Evolutionary conservation across 2,329 filamentous ascomycete species (phyloP), one percentile per base, ranked within the genome.

Genomic region (Stemphylium beticola): DNA sequence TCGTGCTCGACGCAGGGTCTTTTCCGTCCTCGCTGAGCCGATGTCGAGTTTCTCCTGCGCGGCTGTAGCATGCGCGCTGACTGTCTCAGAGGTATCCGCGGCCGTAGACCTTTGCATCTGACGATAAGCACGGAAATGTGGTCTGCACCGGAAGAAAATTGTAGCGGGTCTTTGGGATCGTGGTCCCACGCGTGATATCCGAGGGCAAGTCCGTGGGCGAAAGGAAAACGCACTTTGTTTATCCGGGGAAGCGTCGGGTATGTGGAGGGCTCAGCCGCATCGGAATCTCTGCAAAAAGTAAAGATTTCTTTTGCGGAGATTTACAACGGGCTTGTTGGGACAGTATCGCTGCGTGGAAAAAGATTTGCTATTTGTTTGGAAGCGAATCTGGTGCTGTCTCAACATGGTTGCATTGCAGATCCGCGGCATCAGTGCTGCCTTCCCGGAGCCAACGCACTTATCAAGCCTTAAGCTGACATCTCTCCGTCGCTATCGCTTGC

Each of bases 81-180:
- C 29, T 12, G 20, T 39, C 24, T 33, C 43, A 37, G 44, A 41
- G 39, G 34, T 54, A 58, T 62, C 60, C 60, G 60, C 60, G 60
- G 60, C 60, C 60, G 60, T 60, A 56, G 29, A 32, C 20, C 12
- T 33, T 41, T 49, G 14, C 48, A 36, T 39, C 45, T 36, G 40
- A 39, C 46, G 40, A 50, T 43, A 54, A 49, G 51, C 51, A 40
- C 14, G 14, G 32, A 44, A 39, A 22, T 17, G n/a, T 11, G n/a
- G 9, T 24, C 24, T n/a, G 18, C 12, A 17, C 20, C 51, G 46
- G 51, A 49, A 26, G 12, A 49, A 45, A 33, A 36, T 26, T 26
- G 29, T n/a, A 22, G 51, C 29, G 51, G 20, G 12, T 34, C 33
- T 33, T 33, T 34, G 15, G 15, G 31, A 17, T 10, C 12, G 22